phyloP scores from a whole-genome alignment of 225 moss, liverwort and hornwort genomes.

The Sphagnum contortum region DNA sequence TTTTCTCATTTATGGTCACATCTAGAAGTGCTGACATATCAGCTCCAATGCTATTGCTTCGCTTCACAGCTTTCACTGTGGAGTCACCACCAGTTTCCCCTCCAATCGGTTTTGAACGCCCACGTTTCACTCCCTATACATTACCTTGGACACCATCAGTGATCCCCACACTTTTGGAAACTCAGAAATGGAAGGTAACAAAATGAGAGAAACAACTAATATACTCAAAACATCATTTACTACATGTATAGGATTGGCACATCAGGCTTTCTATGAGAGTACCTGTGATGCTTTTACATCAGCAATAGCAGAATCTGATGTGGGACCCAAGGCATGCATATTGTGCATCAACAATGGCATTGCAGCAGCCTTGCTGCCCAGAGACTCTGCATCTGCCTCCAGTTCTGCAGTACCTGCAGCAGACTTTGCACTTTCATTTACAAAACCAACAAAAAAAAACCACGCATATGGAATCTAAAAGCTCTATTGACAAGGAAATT shows the following conservation, averaged over 20 bases:
- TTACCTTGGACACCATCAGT: neutral
- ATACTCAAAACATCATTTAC: too few relatives aligned
- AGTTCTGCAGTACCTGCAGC: constrained; percentile 55
- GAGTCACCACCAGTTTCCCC: constrained; percentile 50
- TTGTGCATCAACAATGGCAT: constrained; percentile 32
- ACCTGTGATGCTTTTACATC: constrained; percentile 40
- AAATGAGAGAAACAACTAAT: too few relatives aligned
- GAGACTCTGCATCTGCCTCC: constrained; percentile 89
- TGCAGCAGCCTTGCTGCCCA: constrained; percentile 60
- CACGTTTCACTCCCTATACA: constrained; percentile 77
- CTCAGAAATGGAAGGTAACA: too few relatives aligned
- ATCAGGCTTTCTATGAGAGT: constrained; percentile 1
- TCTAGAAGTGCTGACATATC: constrained; percentile 68
- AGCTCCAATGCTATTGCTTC: constrained; percentile 54
- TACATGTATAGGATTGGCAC: too few relatives aligned
- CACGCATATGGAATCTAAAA: too few relatives aligned
- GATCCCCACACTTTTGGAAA: too few relatives aligned
- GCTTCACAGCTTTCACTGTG: constrained; percentile 65
- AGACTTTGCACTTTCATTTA: neutral
- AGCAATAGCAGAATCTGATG: constrained; percentile 38
- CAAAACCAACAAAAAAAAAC: too few relatives aligned
- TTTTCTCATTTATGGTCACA: constrained; percentile 50
- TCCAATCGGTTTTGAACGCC: constrained; percentile 43
- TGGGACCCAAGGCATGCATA: constrained; percentile 6
- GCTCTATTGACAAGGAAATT: too few relatives aligned